These are phyloP conservation scores for Melaleuca quinquenervia DNA, from an alignment of 345 rosid species.

Conservation along the genomic window DNA sequence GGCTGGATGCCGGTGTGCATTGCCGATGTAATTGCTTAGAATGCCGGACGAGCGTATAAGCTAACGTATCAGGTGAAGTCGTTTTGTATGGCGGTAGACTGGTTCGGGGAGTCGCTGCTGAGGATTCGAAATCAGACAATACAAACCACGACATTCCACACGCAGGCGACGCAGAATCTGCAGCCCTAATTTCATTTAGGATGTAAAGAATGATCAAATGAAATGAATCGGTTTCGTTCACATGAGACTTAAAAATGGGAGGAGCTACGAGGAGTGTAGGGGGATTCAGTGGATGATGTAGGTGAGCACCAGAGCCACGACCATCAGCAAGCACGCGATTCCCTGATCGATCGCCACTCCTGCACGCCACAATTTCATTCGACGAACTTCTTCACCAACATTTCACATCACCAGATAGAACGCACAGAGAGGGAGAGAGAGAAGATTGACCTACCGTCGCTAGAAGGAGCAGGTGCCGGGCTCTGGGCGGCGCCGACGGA, in stretches of 20 bases:
- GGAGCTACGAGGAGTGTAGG: neutral
- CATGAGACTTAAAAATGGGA: neutral
- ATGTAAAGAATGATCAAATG: too few species aligned
- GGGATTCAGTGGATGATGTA: conserved; percentile 2
- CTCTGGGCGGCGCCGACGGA: neutral
- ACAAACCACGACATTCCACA: neutral
- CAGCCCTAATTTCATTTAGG: neutral
- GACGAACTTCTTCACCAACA: neutral
- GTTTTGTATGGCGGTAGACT: too few species aligned
- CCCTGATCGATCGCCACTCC: conserved; percentile 8
- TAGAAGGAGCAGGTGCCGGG: conserved; percentile 1
- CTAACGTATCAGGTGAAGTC: too few species aligned
- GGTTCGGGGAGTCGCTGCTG: neutral
- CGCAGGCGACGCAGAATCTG: neutral
- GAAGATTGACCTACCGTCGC: neutral
- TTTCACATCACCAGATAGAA: too few species aligned
- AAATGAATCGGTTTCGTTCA: neutral
- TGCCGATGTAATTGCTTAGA: neutral
- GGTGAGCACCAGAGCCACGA: conserved; percentile 6
- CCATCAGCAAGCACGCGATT: conserved; percentile 1
- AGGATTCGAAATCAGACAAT: neutral
- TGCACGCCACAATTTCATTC: neutral
- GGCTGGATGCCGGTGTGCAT: neutral
- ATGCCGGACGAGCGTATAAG: fast-evolving
- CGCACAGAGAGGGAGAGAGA: neutral